Percentiles rank a stretch among this genome's conserved stretches.
Conservation (phyloP, 441 rosid species). For the Omphalea diandra region DNA sequence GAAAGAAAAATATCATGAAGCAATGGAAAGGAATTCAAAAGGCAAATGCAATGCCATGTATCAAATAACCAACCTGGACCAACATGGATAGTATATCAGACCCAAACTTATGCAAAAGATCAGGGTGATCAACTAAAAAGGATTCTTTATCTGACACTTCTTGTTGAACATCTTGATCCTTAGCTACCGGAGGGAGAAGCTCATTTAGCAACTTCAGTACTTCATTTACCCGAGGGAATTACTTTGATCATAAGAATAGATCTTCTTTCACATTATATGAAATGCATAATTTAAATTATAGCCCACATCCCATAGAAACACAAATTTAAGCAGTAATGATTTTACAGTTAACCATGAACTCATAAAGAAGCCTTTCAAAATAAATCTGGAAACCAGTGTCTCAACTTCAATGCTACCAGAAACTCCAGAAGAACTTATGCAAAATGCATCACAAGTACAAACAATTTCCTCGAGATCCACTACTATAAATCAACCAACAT, state of each 20-base stretch:
- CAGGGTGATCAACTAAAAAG: constrained; percentile 61
- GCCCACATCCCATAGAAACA: constrained; percentile 3
- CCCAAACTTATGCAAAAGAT: constrained; percentile 64
- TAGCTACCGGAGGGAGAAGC: constrained; percentile 67
- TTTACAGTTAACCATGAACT: too few relatives aligned
- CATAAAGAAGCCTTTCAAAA: too few relatives aligned
- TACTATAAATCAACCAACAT: not conserved
- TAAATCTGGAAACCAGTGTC: too few relatives aligned
- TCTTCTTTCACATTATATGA: not conserved
- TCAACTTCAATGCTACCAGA: not conserved
- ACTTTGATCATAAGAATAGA: constrained; percentile 12
- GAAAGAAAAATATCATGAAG: constrained; percentile 21
- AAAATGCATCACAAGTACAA: not conserved
- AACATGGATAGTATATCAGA: constrained; percentile 66
- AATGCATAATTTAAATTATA: not conserved
- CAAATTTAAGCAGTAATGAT: constrained; percentile 5
- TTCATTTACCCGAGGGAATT: constrained; percentile 66
- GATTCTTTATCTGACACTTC: constrained; percentile 57
- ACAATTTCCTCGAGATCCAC: not conserved
- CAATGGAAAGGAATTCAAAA: constrained; percentile 17
- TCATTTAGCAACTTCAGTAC: constrained; percentile 85
- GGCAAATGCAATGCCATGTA: constrained; percentile 7
- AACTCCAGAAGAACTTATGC: not conserved
- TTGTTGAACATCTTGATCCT: constrained; percentile 46
- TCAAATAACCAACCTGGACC: constrained; percentile 64